Percentiles rank a stretch among this genome's conserved stretches.
Conservation (phyloP, 441 rosid genomes). For the Biscutella laevigata region DNA sequence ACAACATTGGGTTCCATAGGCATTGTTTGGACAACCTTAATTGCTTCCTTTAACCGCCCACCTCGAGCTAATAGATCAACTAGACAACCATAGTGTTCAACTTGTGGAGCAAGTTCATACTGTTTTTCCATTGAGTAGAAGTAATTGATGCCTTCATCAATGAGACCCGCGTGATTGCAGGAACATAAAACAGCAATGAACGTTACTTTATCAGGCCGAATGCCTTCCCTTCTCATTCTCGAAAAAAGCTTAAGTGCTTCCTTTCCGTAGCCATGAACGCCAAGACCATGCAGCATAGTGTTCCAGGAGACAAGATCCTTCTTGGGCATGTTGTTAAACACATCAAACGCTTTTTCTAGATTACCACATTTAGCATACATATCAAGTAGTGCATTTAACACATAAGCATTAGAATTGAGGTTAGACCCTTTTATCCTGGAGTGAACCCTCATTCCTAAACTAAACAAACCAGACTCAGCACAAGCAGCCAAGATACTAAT, state of each 20-base stretch:
- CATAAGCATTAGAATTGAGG: constrained; percentile 31
- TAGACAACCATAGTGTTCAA: constrained; percentile 82
- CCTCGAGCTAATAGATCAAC: constrained; percentile 71
- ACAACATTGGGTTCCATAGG: constrained; percentile 63
- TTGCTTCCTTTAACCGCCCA: constrained; percentile 61
- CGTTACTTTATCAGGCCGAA: constrained; percentile 55
- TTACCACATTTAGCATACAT: constrained; percentile 81
- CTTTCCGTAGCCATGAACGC: constrained; percentile 58
- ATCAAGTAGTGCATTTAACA: constrained; percentile 62
- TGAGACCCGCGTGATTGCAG: constrained; percentile 62
- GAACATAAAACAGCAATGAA: constrained; percentile 66
- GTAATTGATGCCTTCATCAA: constrained; percentile 52
- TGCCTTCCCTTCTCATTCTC: constrained; percentile 54
- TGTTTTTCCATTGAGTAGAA: constrained; percentile 55
- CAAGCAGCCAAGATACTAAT: constrained; percentile 70
- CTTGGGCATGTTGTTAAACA: constrained; percentile 45
- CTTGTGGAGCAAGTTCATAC: constrained; percentile 47
- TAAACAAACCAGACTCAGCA: constrained; percentile 68
- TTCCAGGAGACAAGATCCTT: constrained; percentile 77
- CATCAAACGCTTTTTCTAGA: constrained; percentile 43
- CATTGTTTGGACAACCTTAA: constrained; percentile 50
- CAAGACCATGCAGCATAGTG: constrained; percentile 70
- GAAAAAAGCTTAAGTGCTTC: constrained; percentile 56
- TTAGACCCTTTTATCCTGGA: constrained; percentile 34
- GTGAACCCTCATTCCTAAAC: constrained; percentile 56